Evolutionary conservation across 2,329 filamentous ascomycete species (phyloP), one percentile per base, ranked within the genome.

Genomic region (Scopulariopsis brevicaulis): DNA sequence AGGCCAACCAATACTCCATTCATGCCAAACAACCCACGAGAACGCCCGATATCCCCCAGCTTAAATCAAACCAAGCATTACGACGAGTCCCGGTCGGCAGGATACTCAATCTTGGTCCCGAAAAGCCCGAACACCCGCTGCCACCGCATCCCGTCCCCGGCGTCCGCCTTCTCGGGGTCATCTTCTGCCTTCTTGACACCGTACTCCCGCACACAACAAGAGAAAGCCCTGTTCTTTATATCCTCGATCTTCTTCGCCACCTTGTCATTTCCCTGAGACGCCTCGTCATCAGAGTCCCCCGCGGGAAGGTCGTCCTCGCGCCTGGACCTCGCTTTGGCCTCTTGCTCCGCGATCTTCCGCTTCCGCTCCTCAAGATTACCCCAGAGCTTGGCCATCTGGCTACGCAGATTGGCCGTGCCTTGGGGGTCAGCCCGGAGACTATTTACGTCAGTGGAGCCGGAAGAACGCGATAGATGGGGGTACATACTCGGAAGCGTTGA

Each of bases 331-430:
- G 28, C 28, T 8, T 57, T 43, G 54, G 63, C 64, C 56, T 64
- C 64, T 20, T 61, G 65, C 54, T 64, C 48, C 53, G 67, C 63
- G 2, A 68, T 64, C n/a, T 64, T 67, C 2, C 65, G 64, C 66
- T 88, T 90, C 54, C 74, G 69, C 67, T 96, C 90, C 66, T 92
- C 85, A 1, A 96, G 75, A 60, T 96, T 82, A 1, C 93, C 93
- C 92, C 93, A 97, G 1, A 96, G 75, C 40, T 83, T 73, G 67
- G 86, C 93, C 58, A 96, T 75, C 63, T 81, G 85, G 63, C 95
- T 82, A 55, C 82, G 80, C 4, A 96, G 71, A 7, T 68, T 61
- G 3, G 64, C 67, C 1, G 94, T 72, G 1, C 71, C 65, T 0
- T 68, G 56, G 2, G 70, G 64, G 52, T 87, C 73, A n/a, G 70